Evolutionary conservation across 305 asterid genomes (phyloP), one percentile per base, ranked within the genome.

Genomic region (Fraxinus latifolia): DNA sequence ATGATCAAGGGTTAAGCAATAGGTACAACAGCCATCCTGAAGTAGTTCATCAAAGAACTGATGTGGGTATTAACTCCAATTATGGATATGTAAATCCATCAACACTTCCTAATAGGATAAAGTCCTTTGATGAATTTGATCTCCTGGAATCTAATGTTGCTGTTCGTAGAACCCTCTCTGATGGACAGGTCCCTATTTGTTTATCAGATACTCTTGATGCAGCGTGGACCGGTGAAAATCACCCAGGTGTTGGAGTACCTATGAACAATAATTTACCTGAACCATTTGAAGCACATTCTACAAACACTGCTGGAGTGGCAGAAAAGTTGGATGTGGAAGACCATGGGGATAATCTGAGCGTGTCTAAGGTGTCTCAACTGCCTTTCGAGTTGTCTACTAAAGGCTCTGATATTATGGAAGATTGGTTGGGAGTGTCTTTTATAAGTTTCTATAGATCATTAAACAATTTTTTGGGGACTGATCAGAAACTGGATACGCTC

Each of bases 191-290:
- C 75, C 92, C 97, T 36, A 86, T 85, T 79, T 90, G 92, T 87
- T 86, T 96, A 88, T 90, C 97, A 33, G 93, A 91, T 77, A 91
- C 97, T 67, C 94, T 94, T 76, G 95, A 96, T 89, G 97, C 98
- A 62, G 97, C 94, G 4, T 94, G 98, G 98, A 94, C 93, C 14
- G 97, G 99, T 33, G 92, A 92, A 90, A 91, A 85, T 83, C 83
- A 83, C 42, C 86, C 93, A 19, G 77, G 50, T 81, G 42, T 50
- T 44, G 89, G 85, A 60, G 81, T 84, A 71, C 79, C 87, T 1
- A 72, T 88, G 87, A 91, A 90, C 80, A 82, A 47, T 42, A 77
- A 82, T 84, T 79, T 82, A 80, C 75, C 82, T 76, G 95, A 89
- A 76, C 81, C 87, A 76, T 85, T 80, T 33, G 84, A 84, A 78